Evolutionary conservation across 2,329 filamentous ascomycete genomes (phyloP), one percentile per base, ranked within the genome.

Genomic region (Byssoonygena ceratinophila): DNA sequence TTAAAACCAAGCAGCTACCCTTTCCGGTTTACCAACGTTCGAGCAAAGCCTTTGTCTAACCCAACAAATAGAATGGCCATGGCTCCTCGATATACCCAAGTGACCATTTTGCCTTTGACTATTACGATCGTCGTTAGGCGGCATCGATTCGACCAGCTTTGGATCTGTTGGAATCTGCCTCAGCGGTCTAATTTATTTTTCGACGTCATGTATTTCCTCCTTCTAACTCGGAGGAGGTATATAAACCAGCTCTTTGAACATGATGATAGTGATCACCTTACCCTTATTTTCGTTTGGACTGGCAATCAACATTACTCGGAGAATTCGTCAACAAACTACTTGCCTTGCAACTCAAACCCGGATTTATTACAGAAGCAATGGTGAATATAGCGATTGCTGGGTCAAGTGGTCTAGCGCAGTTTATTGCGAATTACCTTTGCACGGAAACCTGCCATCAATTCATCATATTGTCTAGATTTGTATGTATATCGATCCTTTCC

Each of bases 391-490:
- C 79, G 43, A 74, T 83, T 58, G 80, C 79, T 58, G 80, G 80
- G 39, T 80, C 76, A 47, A 77, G 79, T 57, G 78, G 78, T 49
- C 68, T 84, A 51, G 79, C 79, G 51, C 73, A 76, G 55, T 69
- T 76, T 31, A 75, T 83, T 55, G 77, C 76, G 14, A 74, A 78
- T 53, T 75, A 79, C 60, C 74, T 89, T 29, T 76, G 78, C 27
- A 67, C 71, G 23, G 74, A 79, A 49, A 84, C 79, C 32, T 79
- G 78, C 44, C 82, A 88, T 65, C 77, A 82, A 47, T 75, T 87
- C 41, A 74, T 89, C 49, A 75, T 89, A n/a, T 68, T 89, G 27
- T 87, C 85, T 20, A 76, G 81, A 72, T 71, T 66, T 55, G 83
- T 84, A 66, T 65, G 74, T 69, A 14, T 20, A 20, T 27, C 34